Conservation (phyloP, 768 basidiomycete genomes). For the Kwoniella dejecticola region DNA sequence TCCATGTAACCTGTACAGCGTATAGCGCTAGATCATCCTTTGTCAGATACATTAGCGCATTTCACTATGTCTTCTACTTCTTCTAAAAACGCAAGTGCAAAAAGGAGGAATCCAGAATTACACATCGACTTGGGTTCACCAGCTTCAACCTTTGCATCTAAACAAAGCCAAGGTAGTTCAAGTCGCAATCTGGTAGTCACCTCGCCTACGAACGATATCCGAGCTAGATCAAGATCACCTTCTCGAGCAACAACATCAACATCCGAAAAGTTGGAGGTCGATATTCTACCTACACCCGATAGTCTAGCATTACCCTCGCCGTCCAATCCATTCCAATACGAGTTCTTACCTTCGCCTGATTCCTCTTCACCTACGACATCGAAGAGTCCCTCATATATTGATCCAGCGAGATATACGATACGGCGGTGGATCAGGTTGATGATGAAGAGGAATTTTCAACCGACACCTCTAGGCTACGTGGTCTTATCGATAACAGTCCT, state of each 20-base stretch:
- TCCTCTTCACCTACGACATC: background rate
- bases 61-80: too few relatives aligned
- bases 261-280: background rate
- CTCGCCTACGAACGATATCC: background rate
- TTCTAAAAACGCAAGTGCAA: too few relatives aligned
- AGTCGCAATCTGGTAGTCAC: background rate
- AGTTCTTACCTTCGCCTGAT: conserved; percentile 2
- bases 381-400: background rate
- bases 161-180: background rate
- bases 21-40: too few relatives aligned
- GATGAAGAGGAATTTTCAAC: conserved; percentile 17
- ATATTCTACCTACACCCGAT: background rate
- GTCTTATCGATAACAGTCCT: background rate
- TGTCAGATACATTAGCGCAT: too few relatives aligned
- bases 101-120: background rate
- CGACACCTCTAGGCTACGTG: conserved; percentile 21
- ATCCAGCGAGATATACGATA: background rate
- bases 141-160: background rate
- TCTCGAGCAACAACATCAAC: background rate
- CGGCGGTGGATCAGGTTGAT: conserved; percentile 1
- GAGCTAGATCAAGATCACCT: background rate
- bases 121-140: background rate
- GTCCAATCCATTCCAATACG: conserved; percentile 12
- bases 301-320: conserved; percentile 3
- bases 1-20: too few relatives aligned